phyloP scores from a whole-genome alignment of 1,284 basidiomycete genomes.

The Sanguinoderma infundibulare region DNA sequence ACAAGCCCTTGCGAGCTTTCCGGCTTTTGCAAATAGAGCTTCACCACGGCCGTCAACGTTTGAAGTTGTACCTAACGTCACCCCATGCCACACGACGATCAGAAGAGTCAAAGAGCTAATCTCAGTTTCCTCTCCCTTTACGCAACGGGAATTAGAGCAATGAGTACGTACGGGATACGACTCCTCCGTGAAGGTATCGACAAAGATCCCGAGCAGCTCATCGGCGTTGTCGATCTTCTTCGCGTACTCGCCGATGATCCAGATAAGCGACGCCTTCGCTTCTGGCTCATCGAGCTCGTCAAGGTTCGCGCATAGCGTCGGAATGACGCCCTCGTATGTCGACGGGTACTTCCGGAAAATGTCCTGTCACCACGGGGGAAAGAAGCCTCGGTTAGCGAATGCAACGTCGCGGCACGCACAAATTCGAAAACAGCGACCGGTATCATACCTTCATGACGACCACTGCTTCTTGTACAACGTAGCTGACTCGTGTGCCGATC shows the following conservation, averaged over 20 bases:
- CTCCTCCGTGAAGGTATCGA: constrained; percentile 93
- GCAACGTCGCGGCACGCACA: background rate
- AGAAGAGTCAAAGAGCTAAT: constrained; percentile 21
- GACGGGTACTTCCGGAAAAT: constrained; percentile 99
- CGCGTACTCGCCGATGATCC: constrained; percentile 99
- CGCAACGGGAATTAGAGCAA: constrained; percentile 3
- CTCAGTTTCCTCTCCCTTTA: background rate
- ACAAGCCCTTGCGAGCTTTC: constrained; percentile 91
- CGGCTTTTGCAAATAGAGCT: constrained; percentile 94
- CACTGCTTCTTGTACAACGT: constrained; percentile 97
- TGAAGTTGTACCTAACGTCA: constrained; percentile 85
- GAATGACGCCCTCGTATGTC: constrained; percentile 96
- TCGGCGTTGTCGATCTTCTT: constrained; percentile 97
- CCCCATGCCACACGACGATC: constrained; percentile 16
- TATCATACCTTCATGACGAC: constrained; percentile 93
- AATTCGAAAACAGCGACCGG: background rate
- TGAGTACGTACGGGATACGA: constrained; percentile 76
- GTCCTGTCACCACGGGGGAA: constrained; percentile 60
- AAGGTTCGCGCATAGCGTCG: constrained; percentile 91
- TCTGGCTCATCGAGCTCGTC: constrained; percentile 98
- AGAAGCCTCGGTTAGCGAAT: background rate
- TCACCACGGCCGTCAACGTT: constrained; percentile 94
- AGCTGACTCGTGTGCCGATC: constrained; percentile 92
- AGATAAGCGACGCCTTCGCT: constrained; percentile 96
- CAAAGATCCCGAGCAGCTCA: constrained; percentile 89